Conservation (phyloP, 2,329 filamentous ascomycete genomes). For the Magnaporthiopsis rhizophila region DNA sequence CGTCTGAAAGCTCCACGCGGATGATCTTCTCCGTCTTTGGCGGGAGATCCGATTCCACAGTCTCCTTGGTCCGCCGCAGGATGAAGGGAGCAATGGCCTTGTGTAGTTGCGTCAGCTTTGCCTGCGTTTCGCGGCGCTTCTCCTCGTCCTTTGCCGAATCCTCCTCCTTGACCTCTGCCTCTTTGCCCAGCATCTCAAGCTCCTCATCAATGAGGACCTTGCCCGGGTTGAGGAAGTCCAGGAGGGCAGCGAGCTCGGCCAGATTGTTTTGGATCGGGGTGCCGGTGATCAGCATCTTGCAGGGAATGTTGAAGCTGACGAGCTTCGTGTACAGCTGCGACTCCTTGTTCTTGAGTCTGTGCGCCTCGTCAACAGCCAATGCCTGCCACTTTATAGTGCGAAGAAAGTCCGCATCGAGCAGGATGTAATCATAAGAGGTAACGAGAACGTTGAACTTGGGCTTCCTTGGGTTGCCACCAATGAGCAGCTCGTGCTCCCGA, state of each 20-base stretch:
- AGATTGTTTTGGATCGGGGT: conserved; percentile 97
- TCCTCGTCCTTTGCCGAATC: conserved; percentile 25
- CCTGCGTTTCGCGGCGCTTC: conserved; percentile 66
- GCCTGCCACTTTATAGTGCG: conserved; percentile 96
- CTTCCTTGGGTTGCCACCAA: conserved; percentile 78
- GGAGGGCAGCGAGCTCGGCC: conserved; percentile 80
- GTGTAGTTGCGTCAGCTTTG: conserved; percentile 80
- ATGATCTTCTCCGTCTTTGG: conserved; percentile 99
- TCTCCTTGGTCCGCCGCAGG: conserved; percentile 91
- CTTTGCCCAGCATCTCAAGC: conserved; percentile 63
- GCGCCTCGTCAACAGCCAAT: conserved; percentile 91
- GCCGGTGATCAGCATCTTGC: conserved; percentile 87
- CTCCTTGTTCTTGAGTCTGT: conserved; percentile 92
- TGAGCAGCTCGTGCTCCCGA: conserved; percentile 79
- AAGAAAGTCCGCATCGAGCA: conserved; percentile 76
- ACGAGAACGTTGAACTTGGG: conserved; percentile 97
- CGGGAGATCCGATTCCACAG: conserved; percentile 91
- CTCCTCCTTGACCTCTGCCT: conserved; percentile 20
- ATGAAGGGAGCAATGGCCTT: conserved; percentile 88
- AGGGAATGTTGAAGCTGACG: conserved; percentile 77
- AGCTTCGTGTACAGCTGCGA: conserved; percentile 87
- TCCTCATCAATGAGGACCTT: conserved; percentile 86
- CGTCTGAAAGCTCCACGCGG: conserved; percentile 90
- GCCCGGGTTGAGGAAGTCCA: conserved; percentile 97
- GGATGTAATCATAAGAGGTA: conserved; percentile 94